phyloP scores from a whole-genome alignment of 164 flowering plant species.

The Magnolia sinica region DNA sequence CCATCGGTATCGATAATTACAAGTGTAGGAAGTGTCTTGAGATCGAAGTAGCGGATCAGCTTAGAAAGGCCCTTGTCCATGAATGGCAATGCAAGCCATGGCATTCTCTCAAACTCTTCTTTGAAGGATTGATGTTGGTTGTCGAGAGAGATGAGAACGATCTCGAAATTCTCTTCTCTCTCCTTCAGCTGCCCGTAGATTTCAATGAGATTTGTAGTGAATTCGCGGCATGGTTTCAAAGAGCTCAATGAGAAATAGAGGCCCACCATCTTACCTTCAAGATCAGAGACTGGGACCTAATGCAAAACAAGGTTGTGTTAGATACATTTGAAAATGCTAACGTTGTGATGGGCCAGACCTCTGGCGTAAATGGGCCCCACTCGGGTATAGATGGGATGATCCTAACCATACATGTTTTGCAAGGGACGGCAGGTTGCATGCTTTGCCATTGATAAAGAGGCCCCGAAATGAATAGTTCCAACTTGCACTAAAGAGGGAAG shows the following conservation, averaged over 20 bases:
- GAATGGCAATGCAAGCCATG: constrained; percentile 31
- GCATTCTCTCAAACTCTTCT: constrained; percentile 11
- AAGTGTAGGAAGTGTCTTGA: constrained; percentile 13
- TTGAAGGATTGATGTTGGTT: constrained; percentile 17
- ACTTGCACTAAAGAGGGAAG: too few species aligned
- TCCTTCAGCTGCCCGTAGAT: constrained; percentile 22
- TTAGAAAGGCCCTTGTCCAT: constrained; percentile 12
- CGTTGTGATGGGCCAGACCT: too few species aligned
- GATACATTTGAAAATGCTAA: too few species aligned
- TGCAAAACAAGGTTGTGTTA: background rate
- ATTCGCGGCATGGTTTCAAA: constrained; percentile 8
- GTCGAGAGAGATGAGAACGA: constrained; percentile 15
- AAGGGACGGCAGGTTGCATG: too few species aligned
- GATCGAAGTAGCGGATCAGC: constrained; percentile 18
- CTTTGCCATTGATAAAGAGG: too few species aligned
- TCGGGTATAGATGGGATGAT: too few species aligned
- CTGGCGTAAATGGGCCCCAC: too few species aligned
- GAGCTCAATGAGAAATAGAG: constrained; percentile 19
- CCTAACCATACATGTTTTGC: too few species aligned
- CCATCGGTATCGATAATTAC: constrained; percentile 28
- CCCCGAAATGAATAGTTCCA: too few species aligned
- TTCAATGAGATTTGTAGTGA: constrained; percentile 20
- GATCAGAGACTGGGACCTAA: constrained; percentile 31
- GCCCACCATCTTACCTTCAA: constrained; percentile 38
- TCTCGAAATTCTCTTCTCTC: constrained; percentile 26